Base-by-base conservation (phyloP, 1,284 basidiomycete species). In the Ceratobasidium sp. region DNA sequence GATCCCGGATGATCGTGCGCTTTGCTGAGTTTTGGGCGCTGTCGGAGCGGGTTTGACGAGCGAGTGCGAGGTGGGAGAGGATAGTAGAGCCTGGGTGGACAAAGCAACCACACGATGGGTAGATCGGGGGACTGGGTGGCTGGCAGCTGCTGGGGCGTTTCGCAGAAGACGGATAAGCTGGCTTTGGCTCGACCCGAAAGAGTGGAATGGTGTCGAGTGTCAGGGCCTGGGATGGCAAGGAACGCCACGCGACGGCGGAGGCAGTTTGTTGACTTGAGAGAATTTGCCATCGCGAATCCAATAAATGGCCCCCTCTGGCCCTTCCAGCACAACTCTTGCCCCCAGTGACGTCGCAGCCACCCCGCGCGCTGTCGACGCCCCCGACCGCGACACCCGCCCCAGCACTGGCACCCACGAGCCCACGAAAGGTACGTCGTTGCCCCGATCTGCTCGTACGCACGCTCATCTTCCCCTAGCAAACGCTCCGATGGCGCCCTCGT, bases 111-210 rank as follows among this genome's bases (percentile, higher is more conserved):
- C n/a, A n/a, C n/a, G n/a, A n/a, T n/a, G n/a, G n/a, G n/a, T n/a
- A n/a, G n/a, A n/a, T n/a, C n/a, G n/a, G n/a, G n/a, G n/a, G n/a
- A n/a, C n/a, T n/a, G n/a, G n/a, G n/a, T n/a, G n/a, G n/a, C n/a
- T n/a, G n/a, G n/a, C n/a, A n/a, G n/a, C n/a, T n/a, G 24, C 27
- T 36, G 36, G 57, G 36, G 19, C n/a, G 11, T 41, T 41, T 41
- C 36, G 36, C 29, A 15, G 57, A 60, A 41, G 57, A 15, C 36
- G 57, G 65, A 67, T 54, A 67, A 67, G 50, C n/a, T n/a, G n/a
- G n/a, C n/a, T n/a, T n/a, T n/a, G n/a, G n/a, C 53, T 67, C 53
- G 53, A 67, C 33, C 65, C 65, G 65, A 67, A 56, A 67, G 51
- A 67, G 50, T 51, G 65, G 65, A 36, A n/a, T 24, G n/a, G 36